Evolutionary conservation across 2,329 filamentous ascomycete genomes (phyloP), one percentile per base, ranked within the genome.

Genomic region (Fusarium denticulatum): DNA sequence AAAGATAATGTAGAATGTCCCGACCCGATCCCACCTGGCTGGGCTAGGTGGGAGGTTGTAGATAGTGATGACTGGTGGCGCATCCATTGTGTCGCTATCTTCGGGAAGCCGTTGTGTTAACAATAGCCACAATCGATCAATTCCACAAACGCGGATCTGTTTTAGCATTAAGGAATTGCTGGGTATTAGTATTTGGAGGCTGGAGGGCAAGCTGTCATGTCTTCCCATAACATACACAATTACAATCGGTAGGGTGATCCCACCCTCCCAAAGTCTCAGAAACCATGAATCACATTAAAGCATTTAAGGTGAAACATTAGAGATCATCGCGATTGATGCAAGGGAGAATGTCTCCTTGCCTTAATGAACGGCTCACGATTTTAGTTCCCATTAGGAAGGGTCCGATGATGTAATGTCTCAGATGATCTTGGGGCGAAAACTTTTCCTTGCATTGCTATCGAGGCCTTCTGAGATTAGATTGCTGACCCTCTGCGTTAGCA

Each of bases 101-200:
- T 10, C 14, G 4, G 10, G 22, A 12, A 5, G 22, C 3, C 1
- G 26, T 16, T 16, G 5, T 5, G 9, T 11, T 5, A 28, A 26
- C 5, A 4, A 22, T 10, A 4, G 13, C 3, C 24, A 22, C 26
- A 28, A 46, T 46, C 0, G 26, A n/a, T 16, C 20, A 16, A n/a
- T 14, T 0, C 6, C 9, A 28, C 0, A 30, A n/a, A 30, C 7
- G n/a, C 0, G 3, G 3, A 5, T n/a, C 9, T 46, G 8, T 46
- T 22, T 22, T 15, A 46, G 22, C 3, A 22, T 20, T 7, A 9
- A 22, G 43, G 6, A 15, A 46, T 46, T 22, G 2, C 1, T 11
- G 7, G 18, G 9, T 46, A 28, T 46, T 46, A 28, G 13, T 28
- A 28, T 7, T 9, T 18, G 24, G 26, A 11, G 18, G 18, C 18